A percentile compares a stretch with the other conserved stretches of the same genome.
Conservation (phyloP, 805 yeast genomes). For the Yarrowia hollandica region DNA sequence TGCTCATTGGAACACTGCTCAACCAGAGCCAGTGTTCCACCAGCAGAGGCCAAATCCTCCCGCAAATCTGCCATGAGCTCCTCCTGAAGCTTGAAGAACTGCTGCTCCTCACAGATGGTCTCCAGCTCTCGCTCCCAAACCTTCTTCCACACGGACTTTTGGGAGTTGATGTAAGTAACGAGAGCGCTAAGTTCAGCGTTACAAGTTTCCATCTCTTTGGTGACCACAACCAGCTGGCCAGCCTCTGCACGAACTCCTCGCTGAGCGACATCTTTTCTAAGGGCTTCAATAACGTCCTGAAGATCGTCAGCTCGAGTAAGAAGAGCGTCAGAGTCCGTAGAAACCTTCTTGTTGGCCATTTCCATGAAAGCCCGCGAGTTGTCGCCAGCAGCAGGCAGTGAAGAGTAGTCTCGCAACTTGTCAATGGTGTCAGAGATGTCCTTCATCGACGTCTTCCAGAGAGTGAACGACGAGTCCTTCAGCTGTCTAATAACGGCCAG, state of each 20-base stretch:
- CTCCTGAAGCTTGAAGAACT: constrained; percentile 85
- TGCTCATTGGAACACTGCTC: constrained; percentile 80
- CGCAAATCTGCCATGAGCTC: constrained; percentile 75
- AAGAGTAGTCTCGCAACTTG: constrained; percentile 40
- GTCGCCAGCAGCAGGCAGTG: constrained; percentile 38
- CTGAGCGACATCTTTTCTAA: constrained; percentile 87
- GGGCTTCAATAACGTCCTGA: constrained; percentile 86
- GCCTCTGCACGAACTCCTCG: constrained; percentile 82
- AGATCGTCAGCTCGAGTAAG: constrained; percentile 83
- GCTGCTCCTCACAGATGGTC: constrained; percentile 90
- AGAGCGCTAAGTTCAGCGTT: constrained; percentile 53
- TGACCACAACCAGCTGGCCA: constrained; percentile 66
- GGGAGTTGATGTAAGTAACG: constrained; percentile 62
- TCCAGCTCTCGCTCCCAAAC: constrained; percentile 92
- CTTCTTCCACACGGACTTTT: constrained; percentile 82
- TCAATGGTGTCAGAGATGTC: constrained; percentile 48
- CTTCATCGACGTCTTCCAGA: constrained; percentile 50
- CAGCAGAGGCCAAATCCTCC: constrained; percentile 77
- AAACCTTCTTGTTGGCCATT: constrained; percentile 66
- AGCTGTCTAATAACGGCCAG: constrained; percentile 36
- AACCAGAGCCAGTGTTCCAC: constrained; percentile 78
- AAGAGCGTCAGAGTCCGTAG: constrained; percentile 71
- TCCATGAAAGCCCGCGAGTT: constrained; percentile 62
- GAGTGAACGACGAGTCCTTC: constrained; percentile 33
- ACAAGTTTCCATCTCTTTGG: constrained; percentile 64